A percentile compares a stretch with the other conserved stretches of the same genome.
These are phyloP conservation scores for Rhizophora apiculata DNA, from an alignment of 345 rosid genomes.

Conservation along the genomic window DNA sequence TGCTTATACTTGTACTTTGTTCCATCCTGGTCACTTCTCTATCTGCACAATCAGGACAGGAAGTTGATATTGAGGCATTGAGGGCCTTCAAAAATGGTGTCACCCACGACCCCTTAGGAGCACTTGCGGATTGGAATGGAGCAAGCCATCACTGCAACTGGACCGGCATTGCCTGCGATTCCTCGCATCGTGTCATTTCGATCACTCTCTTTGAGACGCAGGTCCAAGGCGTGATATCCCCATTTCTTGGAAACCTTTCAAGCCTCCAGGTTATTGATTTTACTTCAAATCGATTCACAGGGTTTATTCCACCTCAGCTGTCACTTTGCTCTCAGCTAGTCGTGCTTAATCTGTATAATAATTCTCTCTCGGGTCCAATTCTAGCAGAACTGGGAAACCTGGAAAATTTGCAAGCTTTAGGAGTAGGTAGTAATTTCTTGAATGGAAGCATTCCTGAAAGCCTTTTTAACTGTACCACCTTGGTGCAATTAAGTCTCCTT, in stretches of 20 bases:
- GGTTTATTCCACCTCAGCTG: conserved; percentile 57
- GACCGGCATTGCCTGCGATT: conserved; percentile 70
- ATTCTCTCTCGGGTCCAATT: conserved; percentile 61
- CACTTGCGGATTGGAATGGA: conserved; percentile 56
- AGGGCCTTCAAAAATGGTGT: conserved; percentile 53
- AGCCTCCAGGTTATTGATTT: conserved; percentile 88
- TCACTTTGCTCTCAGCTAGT: conserved; percentile 52
- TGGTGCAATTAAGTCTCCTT: conserved; percentile 39
- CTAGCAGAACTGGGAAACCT: conserved; percentile 61
- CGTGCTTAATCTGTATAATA: conserved; percentile 43
- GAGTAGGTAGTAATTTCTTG: conserved; percentile 55
- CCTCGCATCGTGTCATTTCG: conserved; percentile 39
- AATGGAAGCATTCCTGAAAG: conserved; percentile 57
- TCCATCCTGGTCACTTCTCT: conserved; percentile 13
- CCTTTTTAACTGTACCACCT: conserved; percentile 52
- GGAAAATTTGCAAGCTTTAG: conserved; percentile 44
- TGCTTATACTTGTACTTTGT: conserved; percentile 21
- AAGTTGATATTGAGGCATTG: conserved; percentile 53
- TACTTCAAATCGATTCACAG: conserved; percentile 52
- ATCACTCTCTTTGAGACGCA: conserved; percentile 56
- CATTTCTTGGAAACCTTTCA: conserved; percentile 66
- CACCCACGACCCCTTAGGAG: conserved; percentile 54
- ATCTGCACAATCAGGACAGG: conserved; percentile 29
- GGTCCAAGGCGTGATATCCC: conserved; percentile 63
- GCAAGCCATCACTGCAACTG: conserved; percentile 68